Percentiles rank a stretch among this genome's conserved stretches.
phyloP scores from a whole-genome alignment of 352 stramenopile species.

The Globisporangium spiculum region DNA sequence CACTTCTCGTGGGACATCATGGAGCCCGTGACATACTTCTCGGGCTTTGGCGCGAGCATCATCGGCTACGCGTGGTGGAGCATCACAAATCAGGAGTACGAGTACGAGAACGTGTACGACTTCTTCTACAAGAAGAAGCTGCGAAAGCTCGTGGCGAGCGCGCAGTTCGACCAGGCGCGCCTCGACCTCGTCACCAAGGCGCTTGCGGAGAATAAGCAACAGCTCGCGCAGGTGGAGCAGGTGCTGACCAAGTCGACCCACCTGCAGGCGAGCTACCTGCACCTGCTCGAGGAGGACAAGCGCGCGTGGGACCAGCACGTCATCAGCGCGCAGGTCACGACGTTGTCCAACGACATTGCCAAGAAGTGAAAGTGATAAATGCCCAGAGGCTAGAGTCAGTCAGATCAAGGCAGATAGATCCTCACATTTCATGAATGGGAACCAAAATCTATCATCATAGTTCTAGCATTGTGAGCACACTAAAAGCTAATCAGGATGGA shows the following conservation, averaged over 20 bases:
- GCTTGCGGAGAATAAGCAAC: conserved; percentile 31
- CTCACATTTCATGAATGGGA: background rate
- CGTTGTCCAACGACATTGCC: background rate
- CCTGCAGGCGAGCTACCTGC: conserved; percentile 67
- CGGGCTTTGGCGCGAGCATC: conserved; percentile 75
- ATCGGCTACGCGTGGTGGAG: conserved; percentile 84
- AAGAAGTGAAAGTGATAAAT: background rate
- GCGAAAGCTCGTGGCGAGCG: conserved; percentile 47
- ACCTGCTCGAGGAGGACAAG: conserved; percentile 38
- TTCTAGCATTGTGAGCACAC: background rate
- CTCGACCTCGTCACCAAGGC: conserved; percentile 40
- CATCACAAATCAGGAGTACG: conserved; percentile 83
- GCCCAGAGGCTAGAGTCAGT: too few species aligned
- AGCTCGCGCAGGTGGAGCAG: conserved; percentile 48
- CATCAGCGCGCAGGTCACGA: background rate
- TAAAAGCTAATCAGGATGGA: background rate
- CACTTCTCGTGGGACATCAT: conserved; percentile 91
- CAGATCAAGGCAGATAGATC: too few species aligned
- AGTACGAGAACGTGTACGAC: conserved; percentile 88
- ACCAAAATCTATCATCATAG: background rate
- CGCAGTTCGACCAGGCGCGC: conserved; percentile 55
- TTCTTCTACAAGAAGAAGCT: conserved; percentile 75
- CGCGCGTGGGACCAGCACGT: conserved; percentile 15
- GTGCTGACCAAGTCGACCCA: conserved; percentile 66
- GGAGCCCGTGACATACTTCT: conserved; percentile 90